Base-by-base conservation (phyloP, 345 rosid genomes). In the Melastoma malabathricum region DNA sequence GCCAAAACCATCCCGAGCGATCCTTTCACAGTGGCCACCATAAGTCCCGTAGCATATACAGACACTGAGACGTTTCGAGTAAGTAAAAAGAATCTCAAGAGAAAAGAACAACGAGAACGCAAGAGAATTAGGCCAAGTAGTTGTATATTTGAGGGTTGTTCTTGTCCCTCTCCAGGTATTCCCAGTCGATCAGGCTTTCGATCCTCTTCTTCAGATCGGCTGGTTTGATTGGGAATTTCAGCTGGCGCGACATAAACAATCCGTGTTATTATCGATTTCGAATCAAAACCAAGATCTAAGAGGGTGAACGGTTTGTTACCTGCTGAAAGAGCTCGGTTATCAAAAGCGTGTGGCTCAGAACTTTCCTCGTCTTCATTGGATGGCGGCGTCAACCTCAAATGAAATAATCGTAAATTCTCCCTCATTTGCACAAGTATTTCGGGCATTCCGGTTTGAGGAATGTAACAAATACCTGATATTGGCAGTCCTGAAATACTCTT, bases 401-500 rank as follows among this genome's bases (percentile, higher is more conserved):
- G 15, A 51, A 43, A 15, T n/a, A n/a, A n/a, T n/a, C n/a, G n/a
- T n/a, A n/a, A n/a, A n/a, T n/a, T n/a, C n/a, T n/a, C n/a, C n/a
- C n/a, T n/a, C n/a, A n/a, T n/a, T n/a, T n/a, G n/a, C n/a, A n/a
- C n/a, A n/a, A n/a, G n/a, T n/a, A n/a, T n/a, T n/a, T n/a, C n/a
- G n/a, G n/a, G n/a, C n/a, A n/a, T n/a, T n/a, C n/a, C n/a, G n/a
- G n/a, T n/a, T n/a, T n/a, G n/a, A n/a, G n/a, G n/a, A n/a, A n/a
- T n/a, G n/a, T n/a, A n/a, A n/a, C n/a, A n/a, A n/a, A n/a, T n/a
- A 92, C 98, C 98, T 92, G 98, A 73, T 92, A 92, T 61, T 92
- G 98, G 50, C 97, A 84, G 63, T 92, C 97, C 66, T 87, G 97
- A 70, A 92, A 92, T 56, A 92, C 98, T 79, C 95, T 79, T 58